phyloP scores from a whole-genome alignment of 1,284 basidiomycete genomes.

The Abortiporus biennis region DNA sequence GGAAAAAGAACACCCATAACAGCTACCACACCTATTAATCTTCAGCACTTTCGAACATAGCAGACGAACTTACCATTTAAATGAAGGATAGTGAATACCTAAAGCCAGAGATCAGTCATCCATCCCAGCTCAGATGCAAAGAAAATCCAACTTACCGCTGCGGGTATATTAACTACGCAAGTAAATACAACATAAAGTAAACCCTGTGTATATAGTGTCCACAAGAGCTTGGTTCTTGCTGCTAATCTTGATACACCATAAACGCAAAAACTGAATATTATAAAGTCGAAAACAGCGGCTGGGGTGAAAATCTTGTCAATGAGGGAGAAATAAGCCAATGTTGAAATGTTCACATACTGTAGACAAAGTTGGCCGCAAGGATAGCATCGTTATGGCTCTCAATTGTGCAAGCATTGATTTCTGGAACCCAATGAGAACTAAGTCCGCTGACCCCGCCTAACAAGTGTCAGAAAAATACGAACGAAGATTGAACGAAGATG shows the following conservation, averaged over 20 bases:
- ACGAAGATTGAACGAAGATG: background rate
- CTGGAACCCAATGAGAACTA: background rate
- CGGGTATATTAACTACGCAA: constrained; percentile 4
- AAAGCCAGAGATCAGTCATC: too few species aligned
- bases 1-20: too few species aligned
- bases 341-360: constrained; percentile 2
- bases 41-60: too few species aligned
- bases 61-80: background rate
- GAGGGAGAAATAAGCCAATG: background rate
- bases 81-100: background rate
- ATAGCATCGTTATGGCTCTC: background rate
- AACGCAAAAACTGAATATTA: constrained; percentile 7
- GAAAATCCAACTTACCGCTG: constrained; percentile 4
- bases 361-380: constrained; percentile 4
- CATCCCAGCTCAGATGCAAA: background rate
- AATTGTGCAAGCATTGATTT: background rate
- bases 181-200: constrained; percentile 7
- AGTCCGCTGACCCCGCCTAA: background rate
- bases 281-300: constrained; percentile 7
- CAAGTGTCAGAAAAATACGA: background rate
- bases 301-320: too few species aligned
- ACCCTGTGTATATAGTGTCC: constrained; percentile 7
- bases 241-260: constrained; percentile 4
- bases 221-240: constrained; percentile 2
- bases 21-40: too few species aligned